Evolutionary conservation across 805 yeast genomes (phyloP).

Genomic region (Kuraishia cidri): DNA sequence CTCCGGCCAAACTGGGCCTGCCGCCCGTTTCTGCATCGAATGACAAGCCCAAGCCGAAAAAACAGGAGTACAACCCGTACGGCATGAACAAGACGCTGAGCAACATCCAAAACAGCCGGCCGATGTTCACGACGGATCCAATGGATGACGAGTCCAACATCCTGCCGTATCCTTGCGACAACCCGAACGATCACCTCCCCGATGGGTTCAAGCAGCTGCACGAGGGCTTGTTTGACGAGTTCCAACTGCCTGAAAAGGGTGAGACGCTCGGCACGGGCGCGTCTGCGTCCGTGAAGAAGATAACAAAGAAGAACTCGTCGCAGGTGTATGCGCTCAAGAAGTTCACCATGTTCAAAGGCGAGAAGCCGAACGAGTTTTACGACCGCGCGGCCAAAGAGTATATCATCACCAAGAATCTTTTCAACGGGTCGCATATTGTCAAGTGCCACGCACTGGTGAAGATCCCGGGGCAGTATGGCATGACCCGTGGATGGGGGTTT

Average conservation of each 20-base stretch:
- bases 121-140: constrained; percentile 16
- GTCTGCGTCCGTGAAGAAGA: constrained; percentile 56
- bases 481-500: constrained; percentile 77
- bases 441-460: constrained; percentile 47
- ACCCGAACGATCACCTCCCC: constrained; percentile 65
- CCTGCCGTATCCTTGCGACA: constrained; percentile 56
- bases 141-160: constrained; percentile 37
- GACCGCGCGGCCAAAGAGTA: constrained; percentile 63
- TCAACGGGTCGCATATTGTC: constrained; percentile 54
- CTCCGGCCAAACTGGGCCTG: not conserved
- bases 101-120: constrained; percentile 15
- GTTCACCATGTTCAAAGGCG: constrained; percentile 53
- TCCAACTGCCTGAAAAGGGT: constrained; percentile 32
- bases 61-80: constrained; percentile 58
- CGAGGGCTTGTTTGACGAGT: constrained; percentile 48
- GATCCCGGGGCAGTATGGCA: constrained; percentile 43
- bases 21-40: not conserved
- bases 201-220: constrained; percentile 41
- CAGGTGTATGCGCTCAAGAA: constrained; percentile 65
- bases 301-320: constrained; percentile 25
- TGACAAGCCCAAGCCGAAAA: constrained; percentile 11
- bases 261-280: constrained; percentile 60
- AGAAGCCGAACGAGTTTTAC: constrained; percentile 66
- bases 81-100: constrained; percentile 32
- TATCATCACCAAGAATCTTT: constrained; percentile 49